Evolutionary conservation across 2,329 filamentous ascomycete species (phyloP).

Genomic region (Metarhizium anisopliae): DNA sequence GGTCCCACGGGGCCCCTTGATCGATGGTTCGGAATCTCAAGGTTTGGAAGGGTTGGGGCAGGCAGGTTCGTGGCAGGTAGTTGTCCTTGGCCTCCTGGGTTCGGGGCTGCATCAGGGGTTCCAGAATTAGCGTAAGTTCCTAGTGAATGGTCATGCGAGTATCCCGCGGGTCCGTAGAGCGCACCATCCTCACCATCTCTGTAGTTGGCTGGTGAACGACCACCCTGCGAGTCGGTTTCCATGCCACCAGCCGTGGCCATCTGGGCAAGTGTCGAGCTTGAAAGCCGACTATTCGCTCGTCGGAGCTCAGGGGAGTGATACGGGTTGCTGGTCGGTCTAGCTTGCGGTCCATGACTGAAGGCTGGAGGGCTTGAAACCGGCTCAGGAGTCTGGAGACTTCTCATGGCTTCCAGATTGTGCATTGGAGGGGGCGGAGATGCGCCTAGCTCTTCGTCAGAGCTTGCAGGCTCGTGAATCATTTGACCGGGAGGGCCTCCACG

Average conservation of each 20-base stretch:
- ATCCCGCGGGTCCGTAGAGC: conserved; percentile 38
- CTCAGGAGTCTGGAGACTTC: conserved; percentile 55
- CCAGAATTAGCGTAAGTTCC: conserved; percentile 46
- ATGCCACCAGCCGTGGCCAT: conserved; percentile 61
- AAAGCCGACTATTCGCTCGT: conserved; percentile 76
- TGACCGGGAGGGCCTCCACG: conserved; percentile 34
- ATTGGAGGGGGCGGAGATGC: conserved; percentile 28
- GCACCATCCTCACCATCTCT: conserved; percentile 23
- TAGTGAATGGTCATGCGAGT: conserved; percentile 38
- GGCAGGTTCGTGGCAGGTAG: conserved; percentile 26
- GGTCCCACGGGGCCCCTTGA: conserved; percentile 36
- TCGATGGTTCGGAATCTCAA: conserved; percentile 30
- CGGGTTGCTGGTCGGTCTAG: conserved; percentile 58
- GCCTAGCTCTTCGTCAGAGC: conserved; percentile 47
- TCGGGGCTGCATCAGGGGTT: conserved; percentile 45
- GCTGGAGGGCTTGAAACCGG: conserved; percentile 71
- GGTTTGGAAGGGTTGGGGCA: conserved; percentile 31
- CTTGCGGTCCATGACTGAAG: conserved; percentile 67
- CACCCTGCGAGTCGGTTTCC: conserved; percentile 22
- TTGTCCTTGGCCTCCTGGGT: conserved; percentile 25
- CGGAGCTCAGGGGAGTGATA: conserved; percentile 70
- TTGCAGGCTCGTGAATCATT: conserved; percentile 40
- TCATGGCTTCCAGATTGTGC: conserved; percentile 44
- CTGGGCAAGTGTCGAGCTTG: conserved; percentile 70
- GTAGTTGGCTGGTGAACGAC: conserved; percentile 18